These are phyloP conservation scores for Chlamydomonas applanata DNA, from an alignment of 139 green algal genomes.

Conservation along the genomic window DNA sequence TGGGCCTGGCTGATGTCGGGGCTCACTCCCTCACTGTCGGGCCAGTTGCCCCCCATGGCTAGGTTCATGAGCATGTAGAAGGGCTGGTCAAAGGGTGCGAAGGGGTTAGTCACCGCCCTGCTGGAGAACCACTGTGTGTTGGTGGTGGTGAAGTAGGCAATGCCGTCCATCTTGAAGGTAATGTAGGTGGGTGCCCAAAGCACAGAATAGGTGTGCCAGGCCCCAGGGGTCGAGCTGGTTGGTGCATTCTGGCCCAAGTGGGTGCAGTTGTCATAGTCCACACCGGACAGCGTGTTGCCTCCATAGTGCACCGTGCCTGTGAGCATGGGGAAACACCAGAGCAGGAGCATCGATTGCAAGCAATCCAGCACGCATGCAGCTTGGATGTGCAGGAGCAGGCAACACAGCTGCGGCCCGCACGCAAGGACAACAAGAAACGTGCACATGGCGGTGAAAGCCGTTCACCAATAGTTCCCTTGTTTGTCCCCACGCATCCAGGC, in stretches of 20 bases:
- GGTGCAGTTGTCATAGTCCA: neutral
- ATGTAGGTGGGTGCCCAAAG: constrained; percentile 40
- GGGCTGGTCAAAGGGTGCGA: constrained; percentile 38
- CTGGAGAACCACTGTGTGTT: constrained; percentile 4
- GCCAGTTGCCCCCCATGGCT: constrained; percentile 37
- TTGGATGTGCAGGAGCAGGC: too few relatives aligned
- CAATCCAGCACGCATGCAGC: too few relatives aligned
- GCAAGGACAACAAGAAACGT: too few relatives aligned
- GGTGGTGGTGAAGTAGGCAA: constrained; percentile 3
- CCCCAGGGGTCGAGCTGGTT: too few relatives aligned
- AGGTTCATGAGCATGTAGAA: constrained; percentile 54
- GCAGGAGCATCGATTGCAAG: too few relatives aligned
- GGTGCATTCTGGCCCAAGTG: too few relatives aligned
- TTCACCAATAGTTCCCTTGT: too few relatives aligned
- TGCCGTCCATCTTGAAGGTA: constrained; percentile 36
- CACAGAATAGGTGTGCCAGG: constrained; percentile 33
- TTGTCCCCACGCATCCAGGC: too few relatives aligned
- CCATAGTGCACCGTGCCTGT: constrained; percentile 21
- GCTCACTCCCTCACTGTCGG: neutral
- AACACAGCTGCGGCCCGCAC: too few relatives aligned
- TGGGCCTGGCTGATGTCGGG: too few relatives aligned
- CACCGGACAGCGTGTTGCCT: neutral
- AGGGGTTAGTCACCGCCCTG: neutral
- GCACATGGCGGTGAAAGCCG: too few relatives aligned
- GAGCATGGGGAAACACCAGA: too few relatives aligned